phyloP scores from a whole-genome alignment of 2,329 filamentous ascomycete species.

The Verruconis gallopava region DNA sequence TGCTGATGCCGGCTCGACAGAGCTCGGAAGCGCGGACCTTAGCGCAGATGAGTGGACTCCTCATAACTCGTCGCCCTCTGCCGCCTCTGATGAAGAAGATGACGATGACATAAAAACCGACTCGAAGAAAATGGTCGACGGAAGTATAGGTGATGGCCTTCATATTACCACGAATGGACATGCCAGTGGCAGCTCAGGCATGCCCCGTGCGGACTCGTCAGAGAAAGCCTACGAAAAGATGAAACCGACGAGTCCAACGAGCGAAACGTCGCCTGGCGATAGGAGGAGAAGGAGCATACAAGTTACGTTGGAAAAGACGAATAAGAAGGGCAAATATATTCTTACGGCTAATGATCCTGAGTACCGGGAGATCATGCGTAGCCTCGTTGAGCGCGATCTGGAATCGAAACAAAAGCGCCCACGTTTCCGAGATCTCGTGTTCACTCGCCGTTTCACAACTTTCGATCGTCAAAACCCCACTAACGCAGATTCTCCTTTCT shows the following conservation, averaged over 20 bases:
- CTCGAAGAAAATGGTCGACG: constrained; percentile 23
- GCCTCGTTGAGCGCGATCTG: constrained; percentile 30
- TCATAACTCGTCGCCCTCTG: not conserved
- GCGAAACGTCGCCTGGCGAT: not conserved
- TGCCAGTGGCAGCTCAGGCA: not conserved
- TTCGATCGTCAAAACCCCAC: constrained; percentile 60
- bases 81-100: constrained; percentile 24
- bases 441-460: constrained; percentile 58
- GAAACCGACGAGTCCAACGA: not conserved
- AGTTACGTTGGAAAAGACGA: constrained; percentile 33
- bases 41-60: constrained; percentile 9
- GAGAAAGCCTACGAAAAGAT: constrained; percentile 1
- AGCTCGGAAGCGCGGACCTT: not conserved
- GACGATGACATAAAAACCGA: constrained; percentile 26
- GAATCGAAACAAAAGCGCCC: constrained; percentile 8
- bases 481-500: constrained; percentile 55
- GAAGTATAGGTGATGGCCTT: constrained; percentile 19
- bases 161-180: constrained; percentile 9
- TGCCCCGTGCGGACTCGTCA: not conserved
- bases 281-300: constrained; percentile 32
- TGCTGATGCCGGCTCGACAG: not conserved
- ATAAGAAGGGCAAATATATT: constrained; percentile 33
- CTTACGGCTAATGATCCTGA: constrained; percentile 38
- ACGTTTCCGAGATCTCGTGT: constrained; percentile 46
- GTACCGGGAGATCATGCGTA: constrained; percentile 32